Base-by-base conservation (phyloP, 2,329 filamentous ascomycete genomes). In the Microdochium trichocladiopsis region DNA sequence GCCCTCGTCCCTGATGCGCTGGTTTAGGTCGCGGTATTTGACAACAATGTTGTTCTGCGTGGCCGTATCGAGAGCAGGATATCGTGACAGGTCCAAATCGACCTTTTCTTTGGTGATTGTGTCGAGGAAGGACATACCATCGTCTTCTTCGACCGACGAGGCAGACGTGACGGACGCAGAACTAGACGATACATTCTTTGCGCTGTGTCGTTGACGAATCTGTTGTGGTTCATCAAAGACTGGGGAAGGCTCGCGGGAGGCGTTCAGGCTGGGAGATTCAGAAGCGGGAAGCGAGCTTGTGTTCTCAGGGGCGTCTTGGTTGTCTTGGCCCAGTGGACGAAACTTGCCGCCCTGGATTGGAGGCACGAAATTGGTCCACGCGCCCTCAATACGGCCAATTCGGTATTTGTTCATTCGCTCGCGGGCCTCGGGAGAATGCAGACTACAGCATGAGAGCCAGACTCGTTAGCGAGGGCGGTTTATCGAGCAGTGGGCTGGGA, bases 341-440 rank as follows among this genome's bases (percentile, higher is more conserved):
- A 92, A 95, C 53, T 78, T 77, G 43, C 93, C 93, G 53, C 91
- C 92, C 69, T 97, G 93, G 50, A 97, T 93, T 1, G 94, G 93
- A 4, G 94, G 92, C 6, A 88, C 63, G 65, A 96, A 95, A 68
- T 96, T 96, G 56, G 75, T 73, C 94, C 94, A 99, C 55, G 73
- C 75, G 25, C 90, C 89, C 63, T 94, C 80, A 53, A 95, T 82
- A 57, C 78, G 80, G 47, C 94, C 94, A 62, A 97, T 90, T 57
- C 89, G 84, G 66, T 92, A 97, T 57, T 80, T 82, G 54, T 82
- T 71, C 90, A 96, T 96, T 60, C 82, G 82, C 53, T 83, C 69
- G 60, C 82, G 83, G 16, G 94, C 86, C 63, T 92, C 87, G 43
- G 73, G 60, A 1, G 93, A 96, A 69, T 99, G 94, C 28, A 96